Percentiles rank a stretch among this genome's conserved stretches.
Evolutionary conservation across 306 rosid species (phyloP).

Genomic region (Prosopis cineraria): DNA sequence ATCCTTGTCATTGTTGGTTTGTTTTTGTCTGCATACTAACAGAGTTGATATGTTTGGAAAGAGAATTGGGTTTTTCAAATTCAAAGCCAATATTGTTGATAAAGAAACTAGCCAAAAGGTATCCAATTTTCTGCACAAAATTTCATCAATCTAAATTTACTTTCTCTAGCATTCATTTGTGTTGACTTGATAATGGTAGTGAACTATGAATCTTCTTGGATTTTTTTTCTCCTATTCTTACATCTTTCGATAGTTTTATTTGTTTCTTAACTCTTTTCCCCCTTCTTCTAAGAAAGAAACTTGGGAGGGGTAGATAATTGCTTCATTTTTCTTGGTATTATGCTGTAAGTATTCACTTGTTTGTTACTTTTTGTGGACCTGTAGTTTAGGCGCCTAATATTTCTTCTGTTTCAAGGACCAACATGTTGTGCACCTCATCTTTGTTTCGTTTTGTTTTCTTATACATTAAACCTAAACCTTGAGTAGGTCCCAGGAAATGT

Average conservation of each 20-base stretch:
- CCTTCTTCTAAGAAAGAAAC: neutral
- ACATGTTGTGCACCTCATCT: constrained; percentile 24
- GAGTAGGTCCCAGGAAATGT: constrained; percentile 91
- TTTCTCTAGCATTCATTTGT: constrained; percentile 10
- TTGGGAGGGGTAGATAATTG: neutral
- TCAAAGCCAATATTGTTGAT: constrained; percentile 79
- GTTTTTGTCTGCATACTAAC: constrained; percentile 7
- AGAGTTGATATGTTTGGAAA: constrained; percentile 93
- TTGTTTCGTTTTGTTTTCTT: constrained; percentile 40
- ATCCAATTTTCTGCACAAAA: constrained; percentile 24
- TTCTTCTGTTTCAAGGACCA: constrained; percentile 24
- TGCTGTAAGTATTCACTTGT: neutral
- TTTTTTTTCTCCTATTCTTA: neutral
- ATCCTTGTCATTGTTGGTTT: neutral
- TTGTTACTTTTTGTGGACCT: constrained; percentile 9
- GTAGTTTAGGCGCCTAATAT: constrained; percentile 14
- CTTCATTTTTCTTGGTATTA: neutral
- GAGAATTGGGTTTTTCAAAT: constrained; percentile 85
- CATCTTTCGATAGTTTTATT: neutral
- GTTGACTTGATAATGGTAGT: neutral
- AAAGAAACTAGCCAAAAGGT: constrained; percentile 79
- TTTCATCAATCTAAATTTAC: constrained; percentile 6
- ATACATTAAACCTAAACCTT: constrained; percentile 48
- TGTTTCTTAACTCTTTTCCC: neutral
- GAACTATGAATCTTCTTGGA: constrained; percentile 13